phyloP scores from a whole-genome alignment of 2,329 filamentous ascomycete genomes.

The Leptographium galeiforme region DNA sequence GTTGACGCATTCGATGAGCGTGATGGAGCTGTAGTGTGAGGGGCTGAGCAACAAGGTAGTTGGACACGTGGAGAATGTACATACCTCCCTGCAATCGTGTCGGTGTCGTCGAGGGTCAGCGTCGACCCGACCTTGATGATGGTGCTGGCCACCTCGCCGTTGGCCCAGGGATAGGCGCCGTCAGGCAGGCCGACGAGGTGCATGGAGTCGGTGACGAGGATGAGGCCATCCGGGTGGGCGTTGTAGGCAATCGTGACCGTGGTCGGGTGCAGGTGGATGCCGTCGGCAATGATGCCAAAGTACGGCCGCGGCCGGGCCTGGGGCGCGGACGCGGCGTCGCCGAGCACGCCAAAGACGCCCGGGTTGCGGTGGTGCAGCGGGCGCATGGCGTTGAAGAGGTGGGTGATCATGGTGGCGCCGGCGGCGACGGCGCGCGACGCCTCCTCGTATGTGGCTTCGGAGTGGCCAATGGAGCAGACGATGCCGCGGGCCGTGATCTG shows the following conservation, averaged over 20 bases:
- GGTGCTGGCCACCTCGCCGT: slow-evolving; percentile 43
- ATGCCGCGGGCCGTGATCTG: slow-evolving; percentile 53
- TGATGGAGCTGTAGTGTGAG: slow-evolving; percentile 39
- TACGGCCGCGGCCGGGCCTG: slow-evolving; percentile 49
- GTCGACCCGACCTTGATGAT: slow-evolving; percentile 60
- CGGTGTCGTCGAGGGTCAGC: slow-evolving; percentile 63
- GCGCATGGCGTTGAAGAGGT: slow-evolving; percentile 89
- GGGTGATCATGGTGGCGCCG: slow-evolving; percentile 80
- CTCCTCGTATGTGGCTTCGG: slow-evolving; percentile 75
- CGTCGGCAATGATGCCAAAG: slow-evolving; percentile 83
- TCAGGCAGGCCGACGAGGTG: slow-evolving; percentile 72
- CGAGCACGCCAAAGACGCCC: slow-evolving; percentile 76
- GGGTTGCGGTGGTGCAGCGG: slow-evolving; percentile 85
- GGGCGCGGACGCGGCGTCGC: slow-evolving; percentile 33
- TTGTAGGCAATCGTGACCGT: slow-evolving; percentile 83
- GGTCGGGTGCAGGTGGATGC: slow-evolving; percentile 79
- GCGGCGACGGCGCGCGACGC: slow-evolving; percentile 56
- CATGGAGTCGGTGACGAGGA: slow-evolving; percentile 90
- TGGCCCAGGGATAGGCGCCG: slow-evolving; percentile 76
- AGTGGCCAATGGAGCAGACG: slow-evolving; percentile 71
- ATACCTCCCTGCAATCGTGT: slow-evolving; percentile 54
- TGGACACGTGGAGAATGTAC: no score
- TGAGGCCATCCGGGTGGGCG: slow-evolving; percentile 70
- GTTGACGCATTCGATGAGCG: slow-evolving; percentile 68
- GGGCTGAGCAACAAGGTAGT: no score